Base-by-base conservation (phyloP, 345 rosid genomes). In the Bruguiera parviflora region DNA sequence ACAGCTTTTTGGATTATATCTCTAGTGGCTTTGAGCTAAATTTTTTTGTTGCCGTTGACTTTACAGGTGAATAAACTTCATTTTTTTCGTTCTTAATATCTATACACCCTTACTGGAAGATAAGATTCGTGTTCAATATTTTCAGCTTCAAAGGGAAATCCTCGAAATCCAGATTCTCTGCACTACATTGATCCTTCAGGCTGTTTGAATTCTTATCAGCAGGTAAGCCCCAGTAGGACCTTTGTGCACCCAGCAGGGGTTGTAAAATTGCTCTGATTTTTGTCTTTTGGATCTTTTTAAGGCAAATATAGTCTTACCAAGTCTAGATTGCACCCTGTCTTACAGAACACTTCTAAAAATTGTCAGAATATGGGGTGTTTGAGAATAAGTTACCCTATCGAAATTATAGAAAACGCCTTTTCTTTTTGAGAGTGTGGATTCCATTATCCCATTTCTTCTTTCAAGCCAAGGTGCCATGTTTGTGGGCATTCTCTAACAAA, bases 21-120 rank as follows among this genome's bases (percentile, higher is more conserved):
- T 87, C 97, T 13, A 85, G 89, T 58, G 97, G 97, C 27, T 90
- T 89, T 19, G 85, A 93, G 78, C 84, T 90, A 29, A 90, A 87
- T 71, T 93, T 93, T 68, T 89, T 93, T 96, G 94, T 93, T 72
- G 97, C 98, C 25, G 81, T 91, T 58, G 98, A 93, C 80, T 93
- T 93, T 77, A 93, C 98, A 4, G 98, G 98, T 89, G 63, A 68
- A 13, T 70, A 64, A 63, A 61, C 58, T 58, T 62, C 32, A 15
- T 35, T 13, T 37, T 37, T 58, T 7, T 28, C n/a, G 2, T 55
- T 55, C 35, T 49, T 39, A 6, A 18, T 0, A 52, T 60, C 19
- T 8, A 19, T 19, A 21, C 27, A 31, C 51, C 20, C 25, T 11
- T 18, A 0, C 43, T 33, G 3, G 53, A 19, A 22, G 46, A 28